Base-by-base conservation (phyloP, 768 basidiomycete species). In the Tylopilus vinaceipallidus region DNA sequence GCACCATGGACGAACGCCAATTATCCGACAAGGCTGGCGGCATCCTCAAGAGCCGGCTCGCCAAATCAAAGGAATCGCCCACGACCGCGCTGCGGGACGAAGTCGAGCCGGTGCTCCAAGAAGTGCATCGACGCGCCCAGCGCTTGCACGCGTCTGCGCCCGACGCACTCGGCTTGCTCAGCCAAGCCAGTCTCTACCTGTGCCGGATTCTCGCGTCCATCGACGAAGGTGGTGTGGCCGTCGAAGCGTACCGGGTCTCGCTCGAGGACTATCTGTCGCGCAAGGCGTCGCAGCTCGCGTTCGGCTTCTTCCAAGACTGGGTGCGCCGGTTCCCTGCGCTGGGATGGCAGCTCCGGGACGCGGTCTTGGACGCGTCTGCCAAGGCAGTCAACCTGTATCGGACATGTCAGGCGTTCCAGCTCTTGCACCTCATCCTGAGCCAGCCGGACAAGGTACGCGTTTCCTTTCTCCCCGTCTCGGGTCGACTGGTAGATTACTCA, bases 11-110 rank as follows among this genome's bases (percentile, higher is more conserved):
- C 67, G 94, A 98, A 67, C 81, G 78, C 38, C 94, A 97, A 59
- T 74, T 98, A n/a, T 78, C 86, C 11, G 87, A 91, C 65, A 98
- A 98, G 70, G 86, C 92, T 1, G 78, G 79, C 50, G 86, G 88
- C 22, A 80, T 98, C 53, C 74, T 98, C 36, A 81, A 81, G 34
- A 78, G 77, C 22, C 81, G 91, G 33, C 75, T 95, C 49, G 80
- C 76, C 48, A 91, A 91, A 63, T 71, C 81, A 37, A 92, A 87
- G 61, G 90, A 88, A 11, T 48, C 79, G 10, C 84, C 86, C 3
- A 64, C 69, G 3, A 52, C 50, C n/a, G 55, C 49, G 0, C 23
- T 50, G 9, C 53, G 36, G 2, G 67, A 65, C 36, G 70, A 72
- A 24, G 68, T 76, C 12, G 66, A 70, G 37, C 70, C 73, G 6